Evolutionary conservation across 192 early-diverging fungal species (phyloP).

Genomic region (Entophlyctis luteolus): DNA sequence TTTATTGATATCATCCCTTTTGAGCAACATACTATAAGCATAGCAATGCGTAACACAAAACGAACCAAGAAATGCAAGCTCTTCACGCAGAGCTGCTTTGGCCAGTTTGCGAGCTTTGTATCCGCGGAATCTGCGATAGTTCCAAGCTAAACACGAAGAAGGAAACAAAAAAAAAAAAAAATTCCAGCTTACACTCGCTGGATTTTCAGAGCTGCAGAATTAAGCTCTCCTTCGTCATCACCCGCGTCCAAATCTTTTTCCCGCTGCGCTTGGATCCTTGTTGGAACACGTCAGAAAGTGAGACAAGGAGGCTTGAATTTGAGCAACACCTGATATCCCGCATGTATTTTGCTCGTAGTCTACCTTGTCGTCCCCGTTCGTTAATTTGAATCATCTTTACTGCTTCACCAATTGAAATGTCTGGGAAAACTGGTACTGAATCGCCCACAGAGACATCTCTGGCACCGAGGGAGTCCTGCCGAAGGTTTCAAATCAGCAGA

Average conservation of each 20-base stretch:
- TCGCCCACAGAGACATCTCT: slow-evolving; percentile 45
- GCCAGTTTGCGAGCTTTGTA: slow-evolving; percentile 44
- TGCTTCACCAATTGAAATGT: slow-evolving; percentile 43
- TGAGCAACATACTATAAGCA: neutral
- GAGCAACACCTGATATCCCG: slow-evolving; percentile 45
- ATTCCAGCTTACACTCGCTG: slow-evolving; percentile 44
- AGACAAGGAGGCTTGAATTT: neutral
- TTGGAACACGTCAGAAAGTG: neutral
- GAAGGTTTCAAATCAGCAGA: slow-evolving; percentile 9
- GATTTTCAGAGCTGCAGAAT: slow-evolving; percentile 46
- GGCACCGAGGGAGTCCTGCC: slow-evolving; percentile 46
- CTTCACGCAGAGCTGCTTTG: slow-evolving; percentile 40
- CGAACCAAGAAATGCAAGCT: slow-evolving; percentile 52
- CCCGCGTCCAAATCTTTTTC: slow-evolving; percentile 54
- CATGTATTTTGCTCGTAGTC: slow-evolving; percentile 61
- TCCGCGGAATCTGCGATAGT: slow-evolving; percentile 42
- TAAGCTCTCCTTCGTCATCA: slow-evolving; percentile 55
- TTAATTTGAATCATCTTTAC: slow-evolving; percentile 54
- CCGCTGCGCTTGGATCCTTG: slow-evolving; percentile 48
- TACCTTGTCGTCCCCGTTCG: slow-evolving; percentile 56
- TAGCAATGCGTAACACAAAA: neutral
- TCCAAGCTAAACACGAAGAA: neutral
- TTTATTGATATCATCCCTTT: slow-evolving; percentile 39
- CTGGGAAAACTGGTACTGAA: slow-evolving; percentile 41
- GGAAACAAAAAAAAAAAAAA: neutral